Percentiles rank a stretch among this genome's conserved stretches.
Conservation (phyloP, 2,329 filamentous ascomycete genomes). For the Tolypocladium sp. region DNA sequence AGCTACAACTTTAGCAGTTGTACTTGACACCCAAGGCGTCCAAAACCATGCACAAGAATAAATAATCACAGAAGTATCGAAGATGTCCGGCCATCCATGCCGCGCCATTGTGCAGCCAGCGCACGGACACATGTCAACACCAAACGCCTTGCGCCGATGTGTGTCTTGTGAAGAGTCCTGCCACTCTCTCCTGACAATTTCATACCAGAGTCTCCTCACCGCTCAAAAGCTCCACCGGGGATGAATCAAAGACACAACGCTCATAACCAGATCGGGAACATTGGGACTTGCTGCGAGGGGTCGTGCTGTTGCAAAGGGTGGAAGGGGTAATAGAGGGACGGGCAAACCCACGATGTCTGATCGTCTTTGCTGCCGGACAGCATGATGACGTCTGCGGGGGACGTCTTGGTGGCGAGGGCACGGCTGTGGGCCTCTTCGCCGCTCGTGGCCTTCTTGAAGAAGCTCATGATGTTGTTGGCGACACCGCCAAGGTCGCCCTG, state of each 20-base stretch:
- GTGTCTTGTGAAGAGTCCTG: background rate
- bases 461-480: conserved; percentile 66
- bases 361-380: conserved; percentile 95
- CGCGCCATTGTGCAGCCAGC: background rate
- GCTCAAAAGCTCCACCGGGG: background rate
- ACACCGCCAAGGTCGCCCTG: conserved; percentile 75
- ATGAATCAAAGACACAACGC: background rate
- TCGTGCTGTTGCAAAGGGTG: background rate
- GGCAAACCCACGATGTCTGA: conserved; percentile 72
- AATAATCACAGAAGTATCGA: background rate
- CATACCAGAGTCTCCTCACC: background rate
- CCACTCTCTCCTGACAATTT: background rate
- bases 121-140: background rate
- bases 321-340: conserved; percentile 12
- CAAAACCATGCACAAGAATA: conserved; percentile 11
- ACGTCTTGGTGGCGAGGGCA: conserved; percentile 81
- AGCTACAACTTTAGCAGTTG: conserved; percentile 22
- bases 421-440: conserved; percentile 77
- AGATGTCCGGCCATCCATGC: background rate
- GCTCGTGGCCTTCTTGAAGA: conserved; percentile 81
- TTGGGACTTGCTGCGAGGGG: background rate
- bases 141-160: background rate
- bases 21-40: conserved; percentile 32
- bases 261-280: background rate
- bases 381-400: conserved; percentile 92